Evolutionary conservation across 2,329 filamentous ascomycete species (phyloP), one percentile per base, ranked within the genome.

Genomic region (Pseudocercospora cruenta): DNA sequence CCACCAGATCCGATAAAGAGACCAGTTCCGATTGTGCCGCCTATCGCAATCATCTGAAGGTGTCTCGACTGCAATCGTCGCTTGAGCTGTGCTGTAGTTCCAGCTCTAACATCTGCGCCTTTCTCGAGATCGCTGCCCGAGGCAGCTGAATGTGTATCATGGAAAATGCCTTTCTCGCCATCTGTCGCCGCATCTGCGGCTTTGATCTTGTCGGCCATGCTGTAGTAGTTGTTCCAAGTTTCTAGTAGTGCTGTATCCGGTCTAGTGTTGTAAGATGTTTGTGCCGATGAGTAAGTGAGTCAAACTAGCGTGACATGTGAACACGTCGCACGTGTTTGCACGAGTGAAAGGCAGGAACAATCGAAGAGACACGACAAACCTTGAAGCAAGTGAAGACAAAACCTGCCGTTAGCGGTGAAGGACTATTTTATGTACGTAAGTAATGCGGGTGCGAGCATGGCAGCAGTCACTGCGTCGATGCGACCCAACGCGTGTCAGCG

Each of bases 1-100:
- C 73, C 70, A 53, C 80, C 80, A 33, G 73, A 75, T 53, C 79
- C 79, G 57, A 82, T 80, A 73, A 82, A 82, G 7, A 82, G 73
- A 68, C 76, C 74, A 51, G 73, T 76, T 19, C 76, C 76, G 39
- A 80, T 78, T 6, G 63, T 67, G 24, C 65, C 66, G 54, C 63
- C 67, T 62, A 79, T 78, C 12, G 77, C 77, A 65, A 79, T 78
- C 77, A 78, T 79, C 70, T 79, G 77, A 57, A 78, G 65, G 66
- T 79, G 77, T 55, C 77, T 70, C 24, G 74, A 75, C 58, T 78
- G 73, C 60, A 79, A 70, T 43, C 71, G 70, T 36, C 77, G 74
- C 70, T 78, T 73, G 53, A 78, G 71, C 65, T 77, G 74, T 21
- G 75, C 72, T 3, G 75, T 76, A 9, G 71, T 72, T 21, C 74